Evolutionary conservation across 257 asterid genomes (phyloP).

Genomic region (Linaria vulgaris): DNA sequence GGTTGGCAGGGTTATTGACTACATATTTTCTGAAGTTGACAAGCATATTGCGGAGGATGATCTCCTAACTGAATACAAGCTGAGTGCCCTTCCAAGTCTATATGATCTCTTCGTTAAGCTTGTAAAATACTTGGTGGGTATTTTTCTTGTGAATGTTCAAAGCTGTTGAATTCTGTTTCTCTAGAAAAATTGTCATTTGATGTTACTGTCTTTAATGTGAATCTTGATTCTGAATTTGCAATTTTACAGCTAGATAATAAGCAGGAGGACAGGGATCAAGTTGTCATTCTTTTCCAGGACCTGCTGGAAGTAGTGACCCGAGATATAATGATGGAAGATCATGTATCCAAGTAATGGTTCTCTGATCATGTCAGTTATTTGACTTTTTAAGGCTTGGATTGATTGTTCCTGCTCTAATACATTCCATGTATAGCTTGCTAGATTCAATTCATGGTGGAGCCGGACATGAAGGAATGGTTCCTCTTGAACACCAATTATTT

Average conservation of each 20-base stretch:
- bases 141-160: conserved; percentile 7
- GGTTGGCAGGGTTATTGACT: conserved; percentile 74
- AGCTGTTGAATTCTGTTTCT: conserved; percentile 16
- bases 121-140: conserved; percentile 87
- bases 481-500: conserved; percentile 95
- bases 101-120: conserved; percentile 89
- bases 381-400: conserved; percentile 24
- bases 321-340: conserved; percentile 97
- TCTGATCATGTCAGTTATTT: conserved; percentile 14
- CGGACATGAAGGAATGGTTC: conserved; percentile 81
- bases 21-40: conserved; percentile 83
- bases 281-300: conserved; percentile 98
- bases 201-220: conserved; percentile 3
- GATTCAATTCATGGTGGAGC: conserved; percentile 84
- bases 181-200: conserved; percentile 10
- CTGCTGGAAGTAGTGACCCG: conserved; percentile 96
- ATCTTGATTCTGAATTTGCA: conserved; percentile 26
- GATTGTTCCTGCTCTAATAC: conserved; percentile 24
- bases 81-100: conserved; percentile 83
- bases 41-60: conserved; percentile 64
- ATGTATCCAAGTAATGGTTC: conserved; percentile 63
- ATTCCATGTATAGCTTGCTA: conserved; percentile 54
- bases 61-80: conserved; percentile 59
- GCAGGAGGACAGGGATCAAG: conserved; percentile 93
- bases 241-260: conserved; percentile 76